Evolutionary conservation across 192 early-diverging fungal species (phyloP).

Genomic region (Podila epicladia): DNA sequence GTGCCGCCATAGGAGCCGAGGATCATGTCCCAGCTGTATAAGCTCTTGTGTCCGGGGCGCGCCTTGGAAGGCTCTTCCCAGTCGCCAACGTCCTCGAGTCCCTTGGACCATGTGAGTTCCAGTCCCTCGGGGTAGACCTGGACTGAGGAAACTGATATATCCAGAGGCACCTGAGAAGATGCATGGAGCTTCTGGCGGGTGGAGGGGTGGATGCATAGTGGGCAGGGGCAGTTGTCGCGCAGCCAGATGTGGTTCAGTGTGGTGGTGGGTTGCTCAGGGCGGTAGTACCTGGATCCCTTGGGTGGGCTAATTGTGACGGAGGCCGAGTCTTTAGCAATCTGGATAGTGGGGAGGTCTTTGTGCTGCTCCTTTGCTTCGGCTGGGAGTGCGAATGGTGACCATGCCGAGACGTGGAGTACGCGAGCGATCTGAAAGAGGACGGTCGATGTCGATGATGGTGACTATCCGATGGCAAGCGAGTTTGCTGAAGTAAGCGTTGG

Average conservation of each 20-base stretch:
- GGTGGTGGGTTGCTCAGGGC: constrained; percentile 12
- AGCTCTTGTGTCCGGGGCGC: constrained; percentile 24
- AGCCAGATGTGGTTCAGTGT: constrained; percentile 59
- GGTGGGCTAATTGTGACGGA: constrained; percentile 8
- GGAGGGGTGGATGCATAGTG: constrained; percentile 62
- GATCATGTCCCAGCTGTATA: constrained; percentile 46
- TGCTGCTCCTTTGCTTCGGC: background rate
- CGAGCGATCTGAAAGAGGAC: too few relatives aligned
- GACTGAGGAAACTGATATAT: constrained; percentile 45
- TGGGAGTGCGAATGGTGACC: background rate
- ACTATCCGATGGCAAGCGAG: background rate
- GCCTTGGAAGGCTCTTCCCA: constrained; percentile 37
- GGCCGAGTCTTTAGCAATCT: constrained; percentile 3
- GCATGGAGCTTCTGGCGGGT: constrained; percentile 68
- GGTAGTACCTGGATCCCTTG: constrained; percentile 12
- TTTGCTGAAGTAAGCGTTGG: background rate
- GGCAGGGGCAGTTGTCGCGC: constrained; percentile 68
- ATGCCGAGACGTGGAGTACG: background rate
- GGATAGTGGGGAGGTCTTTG: background rate
- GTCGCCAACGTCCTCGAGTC: constrained; percentile 49
- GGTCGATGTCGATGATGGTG: background rate
- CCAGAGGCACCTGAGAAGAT: constrained; percentile 58
- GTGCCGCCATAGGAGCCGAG: constrained; percentile 38
- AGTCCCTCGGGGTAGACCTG: constrained; percentile 25
- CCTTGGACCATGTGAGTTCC: constrained; percentile 60